phyloP scores from a whole-genome alignment of 2,329 filamentous ascomycete genomes.

The Colletotrichum australisinense region DNA sequence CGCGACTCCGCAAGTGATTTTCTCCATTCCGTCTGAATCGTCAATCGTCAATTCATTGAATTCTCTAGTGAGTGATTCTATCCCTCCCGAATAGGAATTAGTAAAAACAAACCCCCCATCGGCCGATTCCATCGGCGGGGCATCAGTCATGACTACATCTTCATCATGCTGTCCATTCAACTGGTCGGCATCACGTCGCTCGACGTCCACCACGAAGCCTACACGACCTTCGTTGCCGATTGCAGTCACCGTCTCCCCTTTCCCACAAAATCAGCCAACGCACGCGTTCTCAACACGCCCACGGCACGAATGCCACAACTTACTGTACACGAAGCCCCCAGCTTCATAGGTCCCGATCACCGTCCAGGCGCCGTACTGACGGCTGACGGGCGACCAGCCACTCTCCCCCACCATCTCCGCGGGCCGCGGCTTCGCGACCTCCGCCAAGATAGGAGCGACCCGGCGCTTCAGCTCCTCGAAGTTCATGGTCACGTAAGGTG shows the following conservation, averaged over 20 bases:
- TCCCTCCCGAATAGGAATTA: no score
- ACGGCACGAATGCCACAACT: not conserved
- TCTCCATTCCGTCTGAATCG: no score
- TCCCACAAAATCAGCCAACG: not conserved
- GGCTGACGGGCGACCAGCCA: no score
- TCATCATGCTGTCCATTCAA: not conserved
- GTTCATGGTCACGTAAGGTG: no score
- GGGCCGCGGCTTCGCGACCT: not conserved
- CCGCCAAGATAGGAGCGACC: rapidly evolving
- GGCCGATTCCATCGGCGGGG: no score
- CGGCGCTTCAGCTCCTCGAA: no score
- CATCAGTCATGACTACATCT: not conserved
- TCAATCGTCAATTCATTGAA: no score
- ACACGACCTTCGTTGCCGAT: not conserved
- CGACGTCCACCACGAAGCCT: not conserved
- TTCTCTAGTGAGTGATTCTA: no score
- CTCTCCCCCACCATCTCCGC: not conserved
- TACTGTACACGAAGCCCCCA: not conserved
- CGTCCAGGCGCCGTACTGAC: no score
- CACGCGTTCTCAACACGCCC: not conserved
- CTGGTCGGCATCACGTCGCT: not conserved
- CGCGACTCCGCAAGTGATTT: not conserved
- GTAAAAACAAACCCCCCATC: not conserved
- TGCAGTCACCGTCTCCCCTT: not conserved
- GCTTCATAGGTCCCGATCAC: no score